Conservation (phyloP, 306 rosid genomes). For the Vachellia collinsii region DNA sequence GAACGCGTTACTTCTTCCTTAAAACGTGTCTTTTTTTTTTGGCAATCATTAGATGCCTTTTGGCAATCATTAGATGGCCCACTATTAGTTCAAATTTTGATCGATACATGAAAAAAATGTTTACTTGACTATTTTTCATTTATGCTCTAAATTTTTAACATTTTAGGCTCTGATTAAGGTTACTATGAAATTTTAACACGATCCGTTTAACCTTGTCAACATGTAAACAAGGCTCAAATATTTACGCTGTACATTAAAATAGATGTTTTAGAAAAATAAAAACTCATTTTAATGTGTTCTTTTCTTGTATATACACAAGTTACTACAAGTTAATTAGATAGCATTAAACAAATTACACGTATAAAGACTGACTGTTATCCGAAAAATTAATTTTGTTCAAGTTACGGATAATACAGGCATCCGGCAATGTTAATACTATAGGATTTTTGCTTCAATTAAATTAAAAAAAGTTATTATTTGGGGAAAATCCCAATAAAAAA, state of each 20-base stretch:
- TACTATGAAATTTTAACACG: too few relatives aligned
- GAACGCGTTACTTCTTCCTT: too few relatives aligned
- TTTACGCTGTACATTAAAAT: too few relatives aligned
- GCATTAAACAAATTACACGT: neutral
- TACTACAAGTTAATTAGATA: neutral
- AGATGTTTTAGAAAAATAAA: too few relatives aligned
- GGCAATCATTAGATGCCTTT: neutral
- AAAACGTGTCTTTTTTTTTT: neutral
- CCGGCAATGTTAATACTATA: neutral
- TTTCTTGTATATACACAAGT: too few relatives aligned
- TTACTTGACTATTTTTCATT: too few relatives aligned
- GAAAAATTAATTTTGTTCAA: neutral
- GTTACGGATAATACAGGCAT: neutral
- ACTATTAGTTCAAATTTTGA: neutral
- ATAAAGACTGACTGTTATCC: neutral
- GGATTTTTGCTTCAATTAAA: neutral
- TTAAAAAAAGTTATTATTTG: neutral
- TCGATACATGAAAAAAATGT: too few relatives aligned
- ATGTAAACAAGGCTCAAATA: neutral
- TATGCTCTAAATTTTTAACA: too few relatives aligned
- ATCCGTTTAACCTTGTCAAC: neutral
- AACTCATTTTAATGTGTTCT: neutral
- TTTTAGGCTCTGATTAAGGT: neutral
- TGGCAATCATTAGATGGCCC: neutral
- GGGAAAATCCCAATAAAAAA: too few relatives aligned